These are phyloP conservation scores for Hyphopichia burtonii DNA, from an alignment of 1,139 yeast species.

Conservation along the genomic window DNA sequence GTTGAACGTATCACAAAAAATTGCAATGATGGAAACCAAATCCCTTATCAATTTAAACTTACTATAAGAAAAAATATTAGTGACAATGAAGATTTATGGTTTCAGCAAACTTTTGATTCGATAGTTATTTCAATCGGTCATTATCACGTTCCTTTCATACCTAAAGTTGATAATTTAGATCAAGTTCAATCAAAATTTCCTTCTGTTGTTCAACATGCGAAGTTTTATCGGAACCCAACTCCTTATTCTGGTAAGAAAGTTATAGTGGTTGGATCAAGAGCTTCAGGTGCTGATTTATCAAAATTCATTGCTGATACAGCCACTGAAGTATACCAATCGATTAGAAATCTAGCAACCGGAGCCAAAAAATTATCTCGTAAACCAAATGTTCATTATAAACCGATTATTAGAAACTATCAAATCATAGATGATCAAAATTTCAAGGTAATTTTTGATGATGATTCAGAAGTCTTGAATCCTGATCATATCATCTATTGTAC, in stretches of 20 bases:
- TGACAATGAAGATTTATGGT: conserved; percentile 20
- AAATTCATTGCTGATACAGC: conserved; percentile 24
- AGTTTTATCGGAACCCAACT: conserved; percentile 30
- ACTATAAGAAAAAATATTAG: conserved; percentile 27
- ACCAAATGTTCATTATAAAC: conserved; percentile 21
- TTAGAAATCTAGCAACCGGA: conserved; percentile 18
- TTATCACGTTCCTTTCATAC: conserved; percentile 34
- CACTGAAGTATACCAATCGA: conserved; percentile 27
- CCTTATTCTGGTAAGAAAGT: conserved; percentile 29
- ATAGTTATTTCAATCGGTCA: conserved; percentile 33
- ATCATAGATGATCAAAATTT: conserved; percentile 13
- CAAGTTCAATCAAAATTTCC: conserved; percentile 28
- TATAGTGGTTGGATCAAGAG: conserved; percentile 43
- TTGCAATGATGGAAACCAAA: conserved; percentile 6
- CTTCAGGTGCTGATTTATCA: conserved; percentile 45
- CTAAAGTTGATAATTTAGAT: conserved; percentile 38
- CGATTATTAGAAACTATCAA: conserved; percentile 20
- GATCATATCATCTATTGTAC: conserved; percentile 44
- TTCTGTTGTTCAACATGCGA: conserved; percentile 37
- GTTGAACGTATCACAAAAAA: conserved; percentile 22
- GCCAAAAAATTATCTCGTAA: conserved; percentile 14
- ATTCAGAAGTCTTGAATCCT: conserved; percentile 22
- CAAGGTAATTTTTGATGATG: conserved; percentile 29
- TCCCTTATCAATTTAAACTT: conserved; percentile 26
- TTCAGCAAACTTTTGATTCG: conserved; percentile 25